Percentiles rank a stretch among this genome's conserved stretches.
Conservation (phyloP, 495 filamentous ascomycete genomes). For the Daldinia grandis region DNA sequence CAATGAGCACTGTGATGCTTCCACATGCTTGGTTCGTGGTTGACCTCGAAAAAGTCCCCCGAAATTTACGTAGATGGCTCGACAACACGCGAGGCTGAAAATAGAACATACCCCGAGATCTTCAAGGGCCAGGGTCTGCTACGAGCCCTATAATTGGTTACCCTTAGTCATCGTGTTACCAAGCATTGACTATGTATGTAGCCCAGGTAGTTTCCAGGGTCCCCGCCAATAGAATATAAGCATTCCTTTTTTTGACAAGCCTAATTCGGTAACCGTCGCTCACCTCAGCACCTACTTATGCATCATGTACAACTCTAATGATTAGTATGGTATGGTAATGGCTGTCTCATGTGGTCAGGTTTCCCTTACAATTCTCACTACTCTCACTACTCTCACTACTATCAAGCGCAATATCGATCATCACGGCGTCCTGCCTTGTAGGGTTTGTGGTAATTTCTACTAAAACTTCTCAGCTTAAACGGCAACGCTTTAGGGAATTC, state of each 20-base stretch:
- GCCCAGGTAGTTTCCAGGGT: not conserved
- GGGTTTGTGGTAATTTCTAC: not conserved
- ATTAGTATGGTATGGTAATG: conserved; percentile 13
- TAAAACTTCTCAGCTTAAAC: not conserved
- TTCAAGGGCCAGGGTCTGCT: conserved; percentile 15
- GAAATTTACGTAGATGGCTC: conserved; percentile 4
- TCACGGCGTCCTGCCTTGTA: not conserved
- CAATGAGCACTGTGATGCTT: not conserved
- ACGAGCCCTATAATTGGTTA: conserved; percentile 37
- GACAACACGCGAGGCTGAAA: conserved; percentile 28
- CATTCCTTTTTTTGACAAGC: conserved; percentile 16
- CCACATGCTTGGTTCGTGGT: not conserved
- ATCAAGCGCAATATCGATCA: not conserved
- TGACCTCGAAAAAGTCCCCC: not conserved
- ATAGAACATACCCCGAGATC: conserved; percentile 36
- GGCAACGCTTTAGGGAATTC: not conserved
- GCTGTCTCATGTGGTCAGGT: conserved; percentile 1
- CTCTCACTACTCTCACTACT: not conserved
- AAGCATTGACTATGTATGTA: conserved; percentile 29
- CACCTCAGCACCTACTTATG: conserved; percentile 42
- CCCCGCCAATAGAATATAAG: conserved; percentile 10
- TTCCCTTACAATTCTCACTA: not conserved
- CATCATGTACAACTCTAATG: conserved; percentile 27
- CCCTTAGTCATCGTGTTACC: conserved; percentile 41
- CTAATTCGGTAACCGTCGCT: conserved; percentile 31